A percentile compares a stretch with the other conserved stretches of the same genome.
phyloP scores from a whole-genome alignment of 176 grass and related monocot genomes.

The Triticum timopheevii region DNA sequence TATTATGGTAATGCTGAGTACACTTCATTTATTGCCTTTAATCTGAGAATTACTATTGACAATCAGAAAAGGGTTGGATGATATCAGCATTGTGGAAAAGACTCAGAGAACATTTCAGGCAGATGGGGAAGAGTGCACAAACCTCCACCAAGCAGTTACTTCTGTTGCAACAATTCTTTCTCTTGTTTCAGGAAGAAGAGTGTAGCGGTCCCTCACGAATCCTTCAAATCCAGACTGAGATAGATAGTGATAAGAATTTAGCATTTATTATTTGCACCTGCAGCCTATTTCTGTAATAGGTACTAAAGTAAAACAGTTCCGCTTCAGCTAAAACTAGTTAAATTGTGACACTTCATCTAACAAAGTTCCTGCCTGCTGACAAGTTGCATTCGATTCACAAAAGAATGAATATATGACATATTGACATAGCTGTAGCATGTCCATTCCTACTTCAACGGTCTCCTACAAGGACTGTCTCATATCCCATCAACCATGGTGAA shows the following conservation, averaged over 20 bases:
- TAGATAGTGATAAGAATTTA: neutral
- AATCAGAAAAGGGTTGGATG: neutral
- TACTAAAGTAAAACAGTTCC: neutral
- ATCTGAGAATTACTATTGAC: neutral
- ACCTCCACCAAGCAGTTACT: slow-evolving; percentile 96
- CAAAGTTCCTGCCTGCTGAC: neutral
- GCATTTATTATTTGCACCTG: neutral
- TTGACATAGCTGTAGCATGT: neutral
- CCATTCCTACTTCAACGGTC: neutral
- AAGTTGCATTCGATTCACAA: neutral
- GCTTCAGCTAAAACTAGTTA: neutral
- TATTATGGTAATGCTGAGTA: neutral
- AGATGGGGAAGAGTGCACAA: neutral
- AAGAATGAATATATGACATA: neutral
- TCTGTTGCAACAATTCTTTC: slow-evolving; percentile 94
- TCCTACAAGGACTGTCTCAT: neutral
- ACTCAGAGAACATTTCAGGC: neutral
- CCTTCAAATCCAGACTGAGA: slow-evolving; percentile 94
- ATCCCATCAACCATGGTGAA: neutral
- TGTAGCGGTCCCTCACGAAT: slow-evolving; percentile 84
- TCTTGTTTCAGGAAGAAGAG: slow-evolving; percentile 86
- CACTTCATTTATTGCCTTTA: neutral
- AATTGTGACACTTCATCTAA: neutral
- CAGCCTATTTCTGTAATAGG: neutral
- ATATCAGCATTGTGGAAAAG: neutral